Percentiles rank a stretch among this genome's conserved stretches.
These are phyloP conservation scores for Datura wrightii DNA, from an alignment of 257 asterid species.

Conservation along the genomic window DNA sequence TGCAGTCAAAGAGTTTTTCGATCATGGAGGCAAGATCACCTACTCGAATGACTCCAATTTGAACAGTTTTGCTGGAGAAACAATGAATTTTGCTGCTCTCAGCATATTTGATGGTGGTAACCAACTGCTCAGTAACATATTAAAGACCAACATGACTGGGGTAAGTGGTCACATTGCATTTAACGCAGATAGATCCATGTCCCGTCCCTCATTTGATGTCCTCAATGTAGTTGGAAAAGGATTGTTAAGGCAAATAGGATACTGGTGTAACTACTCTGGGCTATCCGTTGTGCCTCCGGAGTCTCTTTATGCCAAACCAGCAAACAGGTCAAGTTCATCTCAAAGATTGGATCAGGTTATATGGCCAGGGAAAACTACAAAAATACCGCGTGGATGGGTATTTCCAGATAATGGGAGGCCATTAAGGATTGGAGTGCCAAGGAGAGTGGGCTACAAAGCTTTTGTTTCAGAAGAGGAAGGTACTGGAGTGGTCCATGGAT, in stretches of 20 bases:
- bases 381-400: conserved; percentile 84
- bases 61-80: conserved; percentile 44
- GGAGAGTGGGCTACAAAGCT: conserved; percentile 66
- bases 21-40: conserved; percentile 60
- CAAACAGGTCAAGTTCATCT: conserved; percentile 64
- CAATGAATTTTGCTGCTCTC: conserved; percentile 61
- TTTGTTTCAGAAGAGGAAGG: conserved; percentile 54
- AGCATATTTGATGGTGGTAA: conserved; percentile 71
- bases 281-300: conserved; percentile 75
- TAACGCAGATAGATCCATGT: conserved; percentile 50
- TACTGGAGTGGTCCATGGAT: conserved; percentile 53
- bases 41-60: conserved; percentile 59
- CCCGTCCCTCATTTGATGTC: conserved; percentile 70
- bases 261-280: conserved; percentile 86
- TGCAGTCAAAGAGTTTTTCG: conserved; percentile 62
- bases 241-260: conserved; percentile 60
- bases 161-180: conserved; percentile 65
- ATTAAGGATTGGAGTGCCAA: conserved; percentile 77
- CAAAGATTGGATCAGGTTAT: conserved; percentile 51
- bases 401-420: conserved; percentile 64
- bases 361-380: conserved; percentile 75
- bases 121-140: conserved; percentile 53
- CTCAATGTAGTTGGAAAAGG: conserved; percentile 65
- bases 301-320: conserved; percentile 50
- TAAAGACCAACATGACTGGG: conserved; percentile 66